Evolutionary conservation across 202 grass and related monocot species (phyloP).

Genomic region (Saccharum hybrid): DNA sequence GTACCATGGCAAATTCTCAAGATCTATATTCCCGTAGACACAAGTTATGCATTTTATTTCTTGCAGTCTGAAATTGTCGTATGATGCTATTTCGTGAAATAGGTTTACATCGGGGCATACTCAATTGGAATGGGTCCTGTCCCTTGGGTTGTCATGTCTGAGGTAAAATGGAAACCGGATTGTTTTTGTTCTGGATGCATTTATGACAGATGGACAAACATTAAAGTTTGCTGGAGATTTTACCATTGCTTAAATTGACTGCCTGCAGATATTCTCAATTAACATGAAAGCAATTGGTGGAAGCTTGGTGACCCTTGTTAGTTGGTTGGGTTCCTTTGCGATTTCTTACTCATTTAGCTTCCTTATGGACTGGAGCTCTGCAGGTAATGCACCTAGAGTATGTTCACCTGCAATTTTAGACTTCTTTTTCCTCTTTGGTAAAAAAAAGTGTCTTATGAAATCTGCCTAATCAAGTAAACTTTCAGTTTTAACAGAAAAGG

Average conservation of each 20-base stretch:
- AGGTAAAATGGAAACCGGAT: constrained; percentile 47
- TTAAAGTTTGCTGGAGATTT: not conserved
- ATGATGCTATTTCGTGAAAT: constrained; percentile 31
- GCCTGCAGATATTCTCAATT: constrained; percentile 69
- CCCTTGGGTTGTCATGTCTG: constrained; percentile 79
- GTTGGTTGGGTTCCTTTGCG: constrained; percentile 64
- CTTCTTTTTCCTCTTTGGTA: not conserved
- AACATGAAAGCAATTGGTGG: constrained; percentile 72
- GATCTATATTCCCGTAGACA: not conserved
- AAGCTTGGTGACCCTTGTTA: constrained; percentile 70
- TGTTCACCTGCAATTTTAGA: not conserved
- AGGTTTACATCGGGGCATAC: constrained; percentile 61
- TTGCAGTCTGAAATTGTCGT: not conserved
- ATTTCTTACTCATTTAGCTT: constrained; percentile 69
- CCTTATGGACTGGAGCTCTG: constrained; percentile 70
- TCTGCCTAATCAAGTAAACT: not conserved
- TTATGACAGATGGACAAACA: no score
- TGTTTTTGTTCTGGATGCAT: constrained; percentile 12
- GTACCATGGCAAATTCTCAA: not conserved
- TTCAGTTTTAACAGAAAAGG: constrained; percentile 2
- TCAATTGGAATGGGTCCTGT: constrained; percentile 83
- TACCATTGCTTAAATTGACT: not conserved
- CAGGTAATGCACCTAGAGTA: constrained; percentile 49
- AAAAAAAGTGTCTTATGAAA: not conserved
- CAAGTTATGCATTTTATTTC: not conserved